phyloP scores from a whole-genome alignment of 345 rosid genomes.

The Aquilaria sinensis region DNA sequence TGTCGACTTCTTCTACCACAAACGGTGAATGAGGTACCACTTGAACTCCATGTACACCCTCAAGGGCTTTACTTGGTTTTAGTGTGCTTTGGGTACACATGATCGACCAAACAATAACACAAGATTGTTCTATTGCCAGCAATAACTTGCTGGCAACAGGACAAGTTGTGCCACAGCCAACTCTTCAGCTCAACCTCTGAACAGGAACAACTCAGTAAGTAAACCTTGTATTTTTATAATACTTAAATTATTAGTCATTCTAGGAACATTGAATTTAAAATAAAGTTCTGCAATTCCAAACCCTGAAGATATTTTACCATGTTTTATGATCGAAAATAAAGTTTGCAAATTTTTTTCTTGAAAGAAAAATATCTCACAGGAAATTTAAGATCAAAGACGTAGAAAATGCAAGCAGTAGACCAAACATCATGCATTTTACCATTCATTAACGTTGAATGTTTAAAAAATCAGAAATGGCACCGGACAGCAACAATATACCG shows the following conservation, averaged over 20 bases:
- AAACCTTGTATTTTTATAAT: neutral
- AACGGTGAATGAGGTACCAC: conserved; percentile 71
- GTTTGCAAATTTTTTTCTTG: too few species aligned
- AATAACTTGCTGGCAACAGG: conserved; percentile 32
- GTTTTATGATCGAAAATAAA: too few species aligned
- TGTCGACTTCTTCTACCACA: conserved; percentile 35
- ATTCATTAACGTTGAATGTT: too few species aligned
- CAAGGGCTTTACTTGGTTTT: conserved; percentile 49
- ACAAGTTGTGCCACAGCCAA: conserved; percentile 16
- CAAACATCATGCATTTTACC: too few species aligned
- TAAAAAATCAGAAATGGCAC: too few species aligned
- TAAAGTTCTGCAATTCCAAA: neutral
- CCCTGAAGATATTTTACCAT: too few species aligned
- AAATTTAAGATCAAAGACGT: too few species aligned
- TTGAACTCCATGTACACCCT: conserved; percentile 73
- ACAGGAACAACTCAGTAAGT: neutral
- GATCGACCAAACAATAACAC: conserved; percentile 12
- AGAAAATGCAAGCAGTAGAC: too few species aligned
- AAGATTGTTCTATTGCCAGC: conserved; percentile 32
- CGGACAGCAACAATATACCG: too few species aligned
- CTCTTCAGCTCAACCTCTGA: conserved; percentile 18
- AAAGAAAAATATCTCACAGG: too few species aligned
- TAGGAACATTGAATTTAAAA: neutral
- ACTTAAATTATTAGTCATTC: conserved; percentile 2
- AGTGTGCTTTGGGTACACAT: conserved; percentile 46